Conservation (phyloP, 768 basidiomycete genomes). For the Tylopilus sp. region DNA sequence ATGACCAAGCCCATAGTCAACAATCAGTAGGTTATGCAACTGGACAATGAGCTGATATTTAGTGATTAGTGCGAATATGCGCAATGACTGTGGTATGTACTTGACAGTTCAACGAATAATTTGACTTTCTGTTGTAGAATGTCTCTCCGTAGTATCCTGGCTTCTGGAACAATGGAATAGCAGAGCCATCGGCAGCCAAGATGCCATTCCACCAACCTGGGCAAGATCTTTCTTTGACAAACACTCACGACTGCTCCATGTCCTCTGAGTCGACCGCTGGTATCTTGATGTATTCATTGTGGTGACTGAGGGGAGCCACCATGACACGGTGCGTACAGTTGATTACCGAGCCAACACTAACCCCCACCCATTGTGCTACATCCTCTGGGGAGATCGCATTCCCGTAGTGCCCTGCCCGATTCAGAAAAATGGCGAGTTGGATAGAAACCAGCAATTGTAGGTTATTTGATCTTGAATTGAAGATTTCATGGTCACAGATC, state of each 20-base stretch:
- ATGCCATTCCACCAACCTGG: background rate
- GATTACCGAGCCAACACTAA: background rate
- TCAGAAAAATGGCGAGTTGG: background rate
- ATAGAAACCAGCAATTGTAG: background rate
- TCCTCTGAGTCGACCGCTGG: background rate
- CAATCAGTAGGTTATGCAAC: too few species aligned
- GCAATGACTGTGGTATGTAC: too few species aligned
- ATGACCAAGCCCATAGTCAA: too few species aligned
- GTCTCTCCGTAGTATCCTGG: background rate
- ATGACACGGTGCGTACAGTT: background rate
- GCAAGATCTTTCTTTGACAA: background rate
- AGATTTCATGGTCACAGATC: background rate
- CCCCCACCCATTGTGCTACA: background rate
- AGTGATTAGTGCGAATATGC: too few species aligned
- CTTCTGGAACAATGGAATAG: background rate
- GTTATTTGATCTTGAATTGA: background rate
- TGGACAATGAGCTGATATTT: background rate
- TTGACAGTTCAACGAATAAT: too few species aligned
- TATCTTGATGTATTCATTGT: background rate
- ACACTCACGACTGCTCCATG: background rate
- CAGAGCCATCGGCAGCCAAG: background rate
- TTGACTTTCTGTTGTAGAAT: background rate
- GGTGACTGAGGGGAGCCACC: background rate
- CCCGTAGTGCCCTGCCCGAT: background rate
- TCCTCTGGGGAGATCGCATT: background rate